These are phyloP conservation scores for Porcisia deanei DNA, from an alignment of 208 protist genomes.

Conservation along the genomic window DNA sequence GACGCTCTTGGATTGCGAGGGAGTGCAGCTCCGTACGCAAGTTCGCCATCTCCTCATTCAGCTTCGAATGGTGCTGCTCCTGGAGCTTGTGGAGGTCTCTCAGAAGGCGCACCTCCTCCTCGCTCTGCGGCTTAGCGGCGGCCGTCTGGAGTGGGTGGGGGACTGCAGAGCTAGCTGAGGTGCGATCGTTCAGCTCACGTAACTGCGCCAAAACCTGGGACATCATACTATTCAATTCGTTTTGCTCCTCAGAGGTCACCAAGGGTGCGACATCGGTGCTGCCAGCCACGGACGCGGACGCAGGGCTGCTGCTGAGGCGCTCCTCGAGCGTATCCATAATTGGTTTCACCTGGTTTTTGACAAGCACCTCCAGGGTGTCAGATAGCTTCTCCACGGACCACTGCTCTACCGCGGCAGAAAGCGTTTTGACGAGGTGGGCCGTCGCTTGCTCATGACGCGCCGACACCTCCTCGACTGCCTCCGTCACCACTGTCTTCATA, in stretches of 20 bases:
- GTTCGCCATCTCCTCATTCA: conserved; percentile 1
- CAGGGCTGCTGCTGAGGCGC: background rate
- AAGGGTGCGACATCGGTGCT: background rate
- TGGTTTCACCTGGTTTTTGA: conserved; percentile 37
- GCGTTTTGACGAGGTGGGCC: conserved; percentile 54
- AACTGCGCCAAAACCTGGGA: conserved; percentile 14
- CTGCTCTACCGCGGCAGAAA: conserved; percentile 56
- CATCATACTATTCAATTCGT: conserved; percentile 4
- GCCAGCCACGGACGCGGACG: background rate
- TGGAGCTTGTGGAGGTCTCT: conserved; percentile 12
- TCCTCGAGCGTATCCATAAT: conserved; percentile 50
- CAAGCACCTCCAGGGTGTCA: conserved; percentile 47
- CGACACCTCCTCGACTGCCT: conserved; percentile 63
- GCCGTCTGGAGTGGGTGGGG: background rate
- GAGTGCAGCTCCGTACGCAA: conserved; percentile 12
- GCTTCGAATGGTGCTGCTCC: conserved; percentile 13
- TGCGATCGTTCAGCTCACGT: conserved; percentile 20
- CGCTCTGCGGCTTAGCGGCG: background rate
- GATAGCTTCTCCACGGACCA: conserved; percentile 64
- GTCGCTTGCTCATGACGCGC: conserved; percentile 68
- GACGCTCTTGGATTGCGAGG: background rate
- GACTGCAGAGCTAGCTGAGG: background rate
- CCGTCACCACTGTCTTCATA: conserved; percentile 54
- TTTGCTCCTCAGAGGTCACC: conserved; percentile 5
- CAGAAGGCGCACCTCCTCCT: conserved; percentile 19